phyloP scores from a whole-genome alignment of 768 basidiomycete genomes.

The Wakefieldia striispora region DNA sequence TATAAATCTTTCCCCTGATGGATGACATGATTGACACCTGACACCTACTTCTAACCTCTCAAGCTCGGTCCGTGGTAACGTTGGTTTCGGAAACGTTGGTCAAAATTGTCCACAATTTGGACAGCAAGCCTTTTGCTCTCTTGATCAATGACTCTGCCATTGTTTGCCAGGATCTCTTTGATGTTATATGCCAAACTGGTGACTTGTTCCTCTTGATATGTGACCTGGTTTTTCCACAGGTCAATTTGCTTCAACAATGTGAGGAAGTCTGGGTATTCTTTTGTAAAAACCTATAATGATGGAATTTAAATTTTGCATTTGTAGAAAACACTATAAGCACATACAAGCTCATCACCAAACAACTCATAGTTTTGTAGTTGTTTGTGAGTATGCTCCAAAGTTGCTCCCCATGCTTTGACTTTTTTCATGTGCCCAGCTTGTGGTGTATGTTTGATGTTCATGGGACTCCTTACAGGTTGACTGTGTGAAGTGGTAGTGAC shows the following conservation, averaged over 20 bases:
- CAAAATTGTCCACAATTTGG: slow-evolving; percentile 20
- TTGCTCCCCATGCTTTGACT: slow-evolving; percentile 16
- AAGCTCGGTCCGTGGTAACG: neutral
- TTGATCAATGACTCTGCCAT: neutral
- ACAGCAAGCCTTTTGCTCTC: slow-evolving; percentile 10
- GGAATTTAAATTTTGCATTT: neutral
- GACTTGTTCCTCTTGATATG: slow-evolving; percentile 12
- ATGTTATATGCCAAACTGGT: slow-evolving; percentile 12
- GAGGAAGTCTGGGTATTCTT: slow-evolving; percentile 15
- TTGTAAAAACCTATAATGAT: neutral
- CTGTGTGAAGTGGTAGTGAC: neutral
- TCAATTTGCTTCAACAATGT: slow-evolving; percentile 22
- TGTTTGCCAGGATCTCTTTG: neutral
- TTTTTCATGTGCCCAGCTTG: neutral
- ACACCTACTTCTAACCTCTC: neutral
- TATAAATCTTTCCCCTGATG: too few relatives aligned
- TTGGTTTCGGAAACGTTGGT: slow-evolving; percentile 19
- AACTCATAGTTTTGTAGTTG: neutral
- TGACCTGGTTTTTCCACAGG: slow-evolving; percentile 17
- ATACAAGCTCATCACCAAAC: slow-evolving; percentile 22
- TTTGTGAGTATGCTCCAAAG: slow-evolving; percentile 2
- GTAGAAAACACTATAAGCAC: neutral
- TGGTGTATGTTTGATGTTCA: neutral
- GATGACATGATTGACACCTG: too few relatives aligned
- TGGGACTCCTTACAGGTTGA: neutral